Conservation (phyloP, 306 rosid species). For the Calophaca sinica region DNA sequence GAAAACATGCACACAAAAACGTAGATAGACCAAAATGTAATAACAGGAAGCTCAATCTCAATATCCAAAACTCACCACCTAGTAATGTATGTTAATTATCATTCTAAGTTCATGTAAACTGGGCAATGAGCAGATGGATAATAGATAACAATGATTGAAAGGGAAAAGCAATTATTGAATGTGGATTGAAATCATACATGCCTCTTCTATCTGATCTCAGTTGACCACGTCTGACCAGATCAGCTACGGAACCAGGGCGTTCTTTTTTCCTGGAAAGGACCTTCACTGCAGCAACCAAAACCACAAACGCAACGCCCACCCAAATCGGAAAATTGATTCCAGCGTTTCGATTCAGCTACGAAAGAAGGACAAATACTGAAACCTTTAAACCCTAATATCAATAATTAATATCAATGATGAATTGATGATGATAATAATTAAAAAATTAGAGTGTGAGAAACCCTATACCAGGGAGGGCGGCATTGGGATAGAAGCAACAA, state of each 20-base stretch:
- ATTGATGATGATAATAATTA: no score
- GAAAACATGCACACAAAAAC: constrained; percentile 39
- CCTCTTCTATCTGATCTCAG: constrained; percentile 98
- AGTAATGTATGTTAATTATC: neutral
- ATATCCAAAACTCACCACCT: neutral
- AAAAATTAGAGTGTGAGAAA: neutral
- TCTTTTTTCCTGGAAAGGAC: constrained; percentile 48
- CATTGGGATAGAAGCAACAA: constrained; percentile 29
- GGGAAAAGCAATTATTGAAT: neutral
- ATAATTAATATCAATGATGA: neutral
- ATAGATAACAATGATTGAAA: neutral
- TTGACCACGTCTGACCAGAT: constrained; percentile 94
- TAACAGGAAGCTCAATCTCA: neutral
- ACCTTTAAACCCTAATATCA: neutral
- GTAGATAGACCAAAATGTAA: constrained; percentile 26
- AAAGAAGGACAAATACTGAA: neutral
- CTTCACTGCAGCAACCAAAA: constrained; percentile 57
- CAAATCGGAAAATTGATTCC: constrained; percentile 67
- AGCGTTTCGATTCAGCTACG: constrained; percentile 52
- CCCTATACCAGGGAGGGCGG: constrained; percentile 32
- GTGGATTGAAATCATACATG: constrained; percentile 82
- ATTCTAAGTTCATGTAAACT: neutral
- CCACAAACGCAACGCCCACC: constrained; percentile 63
- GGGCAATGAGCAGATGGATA: neutral
- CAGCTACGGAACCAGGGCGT: constrained; percentile 89